Evolutionary conservation across 2,329 filamentous ascomycete species (phyloP).

Genomic region (Alternaria arborescens): DNA sequence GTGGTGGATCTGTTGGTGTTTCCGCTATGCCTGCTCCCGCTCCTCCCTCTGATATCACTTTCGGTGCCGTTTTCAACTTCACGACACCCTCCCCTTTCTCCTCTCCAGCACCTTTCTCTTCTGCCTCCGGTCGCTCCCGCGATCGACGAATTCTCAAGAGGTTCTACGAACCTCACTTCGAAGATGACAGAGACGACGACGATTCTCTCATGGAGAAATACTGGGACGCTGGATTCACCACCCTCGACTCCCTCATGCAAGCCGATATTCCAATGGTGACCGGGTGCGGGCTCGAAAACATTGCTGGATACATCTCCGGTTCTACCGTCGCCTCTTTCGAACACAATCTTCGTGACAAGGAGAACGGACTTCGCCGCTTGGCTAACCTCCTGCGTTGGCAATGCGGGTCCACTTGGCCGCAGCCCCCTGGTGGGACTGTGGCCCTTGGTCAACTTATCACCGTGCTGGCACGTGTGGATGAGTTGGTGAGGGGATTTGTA

Average conservation of each 20-base stretch:
- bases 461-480: slow-evolving; percentile 1
- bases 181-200: not conserved
- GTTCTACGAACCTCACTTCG: not conserved
- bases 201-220: not conserved
- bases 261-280: not conserved
- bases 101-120: not conserved
- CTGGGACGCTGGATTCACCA: not conserved
- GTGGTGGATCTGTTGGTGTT: not conserved
- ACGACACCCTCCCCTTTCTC: not conserved
- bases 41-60: not conserved
- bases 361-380: not conserved
- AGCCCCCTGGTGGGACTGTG: slow-evolving; percentile 8
- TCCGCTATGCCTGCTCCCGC: not conserved
- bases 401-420: not conserved
- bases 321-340: slow-evolving; percentile 7
- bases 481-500: slow-evolving; percentile 1
- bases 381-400: slow-evolving; percentile 10
- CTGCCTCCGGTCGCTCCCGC: not conserved
- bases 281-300: not conserved
- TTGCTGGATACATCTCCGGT: slow-evolving; percentile 1
- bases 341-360: not conserved
- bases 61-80: not conserved
- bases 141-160: not conserved
- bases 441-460: not conserved
- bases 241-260: not conserved